A percentile compares a stretch with the other conserved stretches of the same genome.
Conservation (phyloP, 2,329 filamentous ascomycete species). For the Lachnellula cervina region DNA sequence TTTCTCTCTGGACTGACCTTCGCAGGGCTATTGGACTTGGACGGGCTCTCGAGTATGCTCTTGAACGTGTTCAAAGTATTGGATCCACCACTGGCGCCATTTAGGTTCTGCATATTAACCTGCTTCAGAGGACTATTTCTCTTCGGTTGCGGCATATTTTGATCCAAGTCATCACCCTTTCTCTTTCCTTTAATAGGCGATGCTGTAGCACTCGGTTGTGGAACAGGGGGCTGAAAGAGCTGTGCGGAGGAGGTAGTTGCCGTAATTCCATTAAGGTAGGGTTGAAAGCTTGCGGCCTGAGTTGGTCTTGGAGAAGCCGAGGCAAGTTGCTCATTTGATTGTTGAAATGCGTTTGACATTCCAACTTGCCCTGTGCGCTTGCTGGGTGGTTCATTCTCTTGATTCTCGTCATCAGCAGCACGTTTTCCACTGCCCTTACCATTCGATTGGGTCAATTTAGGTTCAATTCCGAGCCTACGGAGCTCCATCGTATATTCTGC, state of each 20-base stretch:
- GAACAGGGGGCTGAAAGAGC: background rate
- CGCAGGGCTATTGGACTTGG: conserved; percentile 4
- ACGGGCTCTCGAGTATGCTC: conserved; percentile 26
- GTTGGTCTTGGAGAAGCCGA: background rate
- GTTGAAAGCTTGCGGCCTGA: background rate
- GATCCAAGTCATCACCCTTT: conserved; percentile 28
- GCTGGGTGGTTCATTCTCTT: conserved; percentile 20
- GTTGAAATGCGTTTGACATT: background rate
- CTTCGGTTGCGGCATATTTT: conserved; percentile 22
- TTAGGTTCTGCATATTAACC: conserved; percentile 16
- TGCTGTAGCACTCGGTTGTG: background rate
- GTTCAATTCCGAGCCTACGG: background rate
- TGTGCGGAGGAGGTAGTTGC: background rate
- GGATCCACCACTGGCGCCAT: conserved; percentile 20
- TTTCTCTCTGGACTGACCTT: conserved; percentile 23
- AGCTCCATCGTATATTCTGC: background rate
- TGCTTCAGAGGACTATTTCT: conserved; percentile 16
- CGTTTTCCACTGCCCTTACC: conserved; percentile 14
- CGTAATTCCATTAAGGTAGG: conserved; percentile 6
- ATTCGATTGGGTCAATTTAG: background rate
- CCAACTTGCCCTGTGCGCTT: conserved; percentile 19
- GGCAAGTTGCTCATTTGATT: conserved; percentile 1
- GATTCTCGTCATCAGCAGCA: conserved; percentile 14
- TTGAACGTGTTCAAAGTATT: conserved; percentile 31
- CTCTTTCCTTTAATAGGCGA: conserved; percentile 25